Evolutionary conservation across 1,284 basidiomycete genomes (phyloP).

Genomic region (Mycosarcoma maydis): DNA sequence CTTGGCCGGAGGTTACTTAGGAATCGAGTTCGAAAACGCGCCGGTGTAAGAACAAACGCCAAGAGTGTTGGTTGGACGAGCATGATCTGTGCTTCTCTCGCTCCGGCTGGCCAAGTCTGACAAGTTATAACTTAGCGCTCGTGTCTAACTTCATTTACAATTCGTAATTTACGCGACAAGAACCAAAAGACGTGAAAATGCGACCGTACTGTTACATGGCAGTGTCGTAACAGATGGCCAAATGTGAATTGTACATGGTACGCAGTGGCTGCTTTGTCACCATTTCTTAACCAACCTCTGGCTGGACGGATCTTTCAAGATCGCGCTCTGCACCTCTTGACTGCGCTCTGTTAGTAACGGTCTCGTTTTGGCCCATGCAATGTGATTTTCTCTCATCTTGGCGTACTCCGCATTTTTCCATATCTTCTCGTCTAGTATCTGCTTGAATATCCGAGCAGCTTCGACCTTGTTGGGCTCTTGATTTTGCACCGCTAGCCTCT

Average conservation of each 20-base stretch:
- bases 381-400: slow-evolving; percentile 20
- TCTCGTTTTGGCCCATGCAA: slow-evolving; percentile 10
- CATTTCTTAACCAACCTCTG: slow-evolving; percentile 14
- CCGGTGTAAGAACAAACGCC: too few relatives aligned
- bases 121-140: too few relatives aligned
- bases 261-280: neutral
- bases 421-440: slow-evolving; percentile 21
- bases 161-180: slow-evolving; percentile 11
- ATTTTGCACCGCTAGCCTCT: slow-evolving; percentile 7
- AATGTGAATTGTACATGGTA: too few relatives aligned
- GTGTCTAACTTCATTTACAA: too few relatives aligned
- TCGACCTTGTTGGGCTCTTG: slow-evolving; percentile 44
- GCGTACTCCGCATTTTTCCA: slow-evolving; percentile 29
- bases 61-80: too few relatives aligned
- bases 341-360: slow-evolving; percentile 2
- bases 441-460: slow-evolving; percentile 34
- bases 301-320: slow-evolving; percentile 6
- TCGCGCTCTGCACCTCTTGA: slow-evolving; percentile 13
- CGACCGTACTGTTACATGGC: slow-evolving; percentile 2
- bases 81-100: slow-evolving; percentile 21
- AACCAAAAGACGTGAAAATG: too few relatives aligned
- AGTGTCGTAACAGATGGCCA: too few relatives aligned
- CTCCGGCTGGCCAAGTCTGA: slow-evolving; percentile 18
- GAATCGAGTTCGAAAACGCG: too few relatives aligned
- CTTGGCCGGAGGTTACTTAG: too few relatives aligned